Evolutionary conservation across 2,329 filamentous ascomycete species (phyloP).

Genomic region (Neocatenulostroma microsporum): DNA sequence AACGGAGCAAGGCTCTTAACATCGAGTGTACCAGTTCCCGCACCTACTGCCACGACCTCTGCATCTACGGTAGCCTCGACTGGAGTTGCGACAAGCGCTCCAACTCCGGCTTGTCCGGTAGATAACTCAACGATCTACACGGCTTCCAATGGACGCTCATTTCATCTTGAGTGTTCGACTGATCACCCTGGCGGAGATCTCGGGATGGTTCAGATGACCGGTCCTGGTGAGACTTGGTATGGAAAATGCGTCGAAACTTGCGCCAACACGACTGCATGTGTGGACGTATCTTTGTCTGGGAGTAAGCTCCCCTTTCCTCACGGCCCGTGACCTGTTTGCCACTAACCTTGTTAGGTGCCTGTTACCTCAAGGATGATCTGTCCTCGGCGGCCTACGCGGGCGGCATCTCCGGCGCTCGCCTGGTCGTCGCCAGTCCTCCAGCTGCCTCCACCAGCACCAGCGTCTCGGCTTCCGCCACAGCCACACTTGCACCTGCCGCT

Average conservation of each 20-base stretch:
- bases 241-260: neutral
- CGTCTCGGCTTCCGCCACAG: neutral
- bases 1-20: slow-evolving; percentile 4
- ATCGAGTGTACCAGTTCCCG: neutral
- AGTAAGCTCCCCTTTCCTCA: too few relatives aligned
- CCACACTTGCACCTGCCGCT: neutral
- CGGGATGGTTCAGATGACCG: neutral
- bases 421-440: slow-evolving; percentile 10
- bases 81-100: neutral
- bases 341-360: too few relatives aligned
- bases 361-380: slow-evolving; percentile 8
- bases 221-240: neutral
- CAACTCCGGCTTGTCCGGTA: neutral
- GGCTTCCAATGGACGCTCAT: slow-evolving; percentile 2
- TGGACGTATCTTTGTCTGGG: neutral
- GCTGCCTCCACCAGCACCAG: neutral
- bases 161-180: slow-evolving; percentile 2
- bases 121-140: neutral
- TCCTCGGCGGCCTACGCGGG: neutral
- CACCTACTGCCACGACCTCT: neutral
- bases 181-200: slow-evolving; percentile 3
- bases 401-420: slow-evolving; percentile 5
- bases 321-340: too few relatives aligned
- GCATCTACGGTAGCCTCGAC: neutral
- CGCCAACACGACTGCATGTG: neutral